Percentiles rank a stretch among this genome's conserved stretches.
These are phyloP conservation scores for Xerocomus amazonicus DNA, from an alignment of 1,284 basidiomycete species.

Conservation along the genomic window DNA sequence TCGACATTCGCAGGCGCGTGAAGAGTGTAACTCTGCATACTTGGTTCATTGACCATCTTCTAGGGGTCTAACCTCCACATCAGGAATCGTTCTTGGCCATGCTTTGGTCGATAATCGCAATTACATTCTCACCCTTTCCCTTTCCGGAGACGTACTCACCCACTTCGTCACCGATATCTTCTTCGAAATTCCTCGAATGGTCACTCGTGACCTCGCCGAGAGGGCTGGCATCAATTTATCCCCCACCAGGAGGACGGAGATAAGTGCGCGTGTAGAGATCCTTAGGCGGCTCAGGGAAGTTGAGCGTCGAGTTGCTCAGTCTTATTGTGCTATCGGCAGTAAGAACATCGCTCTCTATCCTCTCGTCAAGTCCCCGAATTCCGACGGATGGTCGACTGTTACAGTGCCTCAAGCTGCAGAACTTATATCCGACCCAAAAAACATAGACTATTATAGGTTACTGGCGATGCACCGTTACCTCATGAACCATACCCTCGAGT, in stretches of 20 bases:
- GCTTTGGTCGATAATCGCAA: conserved; percentile 32
- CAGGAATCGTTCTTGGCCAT: conserved; percentile 50
- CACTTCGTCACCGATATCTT: conserved; percentile 50
- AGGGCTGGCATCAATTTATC: conserved; percentile 45
- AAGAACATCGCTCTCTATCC: conserved; percentile 42
- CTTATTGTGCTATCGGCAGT: conserved; percentile 35
- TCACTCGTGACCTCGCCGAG: conserved; percentile 42
- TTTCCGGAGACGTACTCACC: conserved; percentile 49
- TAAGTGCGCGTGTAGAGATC: conserved; percentile 55
- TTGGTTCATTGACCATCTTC: conserved; percentile 10
- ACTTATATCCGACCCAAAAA: conserved; percentile 34
- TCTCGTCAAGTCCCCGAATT: conserved; percentile 42
- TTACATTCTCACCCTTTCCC: conserved; percentile 42
- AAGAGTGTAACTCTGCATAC: not conserved
- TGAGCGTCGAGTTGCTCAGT: conserved; percentile 42
- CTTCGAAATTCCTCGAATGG: conserved; percentile 55
- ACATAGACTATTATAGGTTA: conserved; percentile 37
- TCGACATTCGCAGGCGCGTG: conserved; percentile 58
- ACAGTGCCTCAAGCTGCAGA: conserved; percentile 49
- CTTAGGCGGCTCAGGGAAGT: conserved; percentile 52
- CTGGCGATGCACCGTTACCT: conserved; percentile 76
- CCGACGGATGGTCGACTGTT: conserved; percentile 49
- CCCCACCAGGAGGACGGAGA: conserved; percentile 34
- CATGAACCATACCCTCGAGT: conserved; percentile 63
- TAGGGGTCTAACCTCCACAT: conserved; percentile 42